Evolutionary conservation across 2,329 filamentous ascomycete species (phyloP).

Genomic region (Colletotrichum salicis): DNA sequence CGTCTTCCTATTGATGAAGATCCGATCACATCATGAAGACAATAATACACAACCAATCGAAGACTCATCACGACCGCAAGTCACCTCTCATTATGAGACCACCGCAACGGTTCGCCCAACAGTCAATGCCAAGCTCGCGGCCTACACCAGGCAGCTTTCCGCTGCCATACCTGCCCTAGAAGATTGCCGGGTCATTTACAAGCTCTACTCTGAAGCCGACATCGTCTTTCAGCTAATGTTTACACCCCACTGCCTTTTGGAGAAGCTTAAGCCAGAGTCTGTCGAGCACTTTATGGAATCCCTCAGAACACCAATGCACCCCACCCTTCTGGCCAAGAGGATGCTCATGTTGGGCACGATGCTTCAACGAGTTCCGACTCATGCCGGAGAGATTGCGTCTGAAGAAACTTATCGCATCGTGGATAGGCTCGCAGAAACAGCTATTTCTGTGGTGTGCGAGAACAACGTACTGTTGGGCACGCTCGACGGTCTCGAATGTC

Average conservation of each 20-base stretch:
- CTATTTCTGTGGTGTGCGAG: constrained; percentile 51
- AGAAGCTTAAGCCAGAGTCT: neutral
- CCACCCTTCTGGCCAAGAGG: constrained; percentile 52
- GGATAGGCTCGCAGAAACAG: constrained; percentile 42
- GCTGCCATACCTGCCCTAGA: constrained; percentile 36
- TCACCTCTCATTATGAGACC: neutral
- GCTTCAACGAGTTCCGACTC: constrained; percentile 46
- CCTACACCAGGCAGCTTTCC: constrained; percentile 34
- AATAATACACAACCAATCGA: neutral
- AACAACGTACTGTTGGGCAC: constrained; percentile 57
- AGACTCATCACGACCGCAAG: no score
- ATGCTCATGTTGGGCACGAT: constrained; percentile 51
- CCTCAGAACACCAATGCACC: constrained; percentile 45
- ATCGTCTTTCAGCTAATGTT: constrained; percentile 42
- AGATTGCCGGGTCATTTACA: constrained; percentile 35
- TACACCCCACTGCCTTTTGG: constrained; percentile 35
- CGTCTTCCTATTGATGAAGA: no score
- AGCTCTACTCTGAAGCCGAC: constrained; percentile 20
- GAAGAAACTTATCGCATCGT: constrained; percentile 38
- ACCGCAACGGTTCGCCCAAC: constrained; percentile 27
- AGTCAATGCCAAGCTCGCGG: constrained; percentile 3
- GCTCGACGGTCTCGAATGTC: constrained; percentile 59
- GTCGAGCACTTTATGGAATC: constrained; percentile 30
- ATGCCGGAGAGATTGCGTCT: constrained; percentile 41
- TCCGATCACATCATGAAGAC: no score